Base-by-base conservation (phyloP, 352 stramenopile species). In the Phytophthora brassicae region DNA sequence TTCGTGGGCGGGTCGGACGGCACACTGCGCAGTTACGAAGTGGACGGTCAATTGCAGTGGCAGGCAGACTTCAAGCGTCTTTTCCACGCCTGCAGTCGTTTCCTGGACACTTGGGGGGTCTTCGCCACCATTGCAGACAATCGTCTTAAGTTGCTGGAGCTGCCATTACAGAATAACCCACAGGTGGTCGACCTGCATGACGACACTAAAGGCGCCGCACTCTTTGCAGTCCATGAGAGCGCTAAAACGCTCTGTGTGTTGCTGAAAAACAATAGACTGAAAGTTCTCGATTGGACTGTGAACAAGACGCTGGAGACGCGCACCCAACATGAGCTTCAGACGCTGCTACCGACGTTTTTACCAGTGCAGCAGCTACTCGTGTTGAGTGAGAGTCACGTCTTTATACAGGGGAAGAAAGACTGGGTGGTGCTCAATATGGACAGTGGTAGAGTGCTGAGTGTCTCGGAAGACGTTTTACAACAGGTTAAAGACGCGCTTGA, bases 281-380 rank as follows among this genome's bases (percentile, higher is more conserved):
- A 80, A 41, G 74, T 92, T 26, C 90, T 80, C 54, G 83, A 94
- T 70, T 92, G 85, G 83, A 92, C 75, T 1, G 70, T 73, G 23
- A 84, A 79, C 46, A 56, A 70, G 17, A 49, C 69, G 23, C 67
- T 92, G 23, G 72, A 86, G 38, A 42, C 79, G 8, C 81, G 85
- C 7, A 66, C 66, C 8, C 72, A 86, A 58, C 81, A 90, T 51
- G 81, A 92, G 8, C 48, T 94, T n/a, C 45, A 63, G 48, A 47
- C 57, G 19, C 22, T 78, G 45, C 54, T 64, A 23, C 54, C 51
- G 43, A 62, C 22, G 24, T 51, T 60, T 24, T 53, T 82, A 16
- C 76, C 74, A 0, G 73, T 88, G 11, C 75, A 82, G 31, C 71
- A 86, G 33, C 61, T 94, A 20, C 45, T 91, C 11, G 12, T 92